These are phyloP conservation scores for Phytophthora kernoviae DNA, from an alignment of 352 stramenopile species.

Conservation along the genomic window DNA sequence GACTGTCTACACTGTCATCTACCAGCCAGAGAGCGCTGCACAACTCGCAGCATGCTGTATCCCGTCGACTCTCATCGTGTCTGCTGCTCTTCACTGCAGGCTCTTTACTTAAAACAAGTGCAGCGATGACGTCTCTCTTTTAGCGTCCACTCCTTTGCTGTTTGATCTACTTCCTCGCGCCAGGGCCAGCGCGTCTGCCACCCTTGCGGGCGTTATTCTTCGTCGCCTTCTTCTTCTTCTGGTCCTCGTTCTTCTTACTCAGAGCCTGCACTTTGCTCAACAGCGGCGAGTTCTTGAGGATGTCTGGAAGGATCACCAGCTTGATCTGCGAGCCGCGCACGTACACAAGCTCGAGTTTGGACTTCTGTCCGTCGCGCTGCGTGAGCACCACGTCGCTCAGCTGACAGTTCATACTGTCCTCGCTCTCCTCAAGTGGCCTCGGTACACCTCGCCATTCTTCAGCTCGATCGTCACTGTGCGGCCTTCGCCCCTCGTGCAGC, in stretches of 20 bases:
- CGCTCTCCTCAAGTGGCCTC: slow-evolving; percentile 81
- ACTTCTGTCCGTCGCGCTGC: slow-evolving; percentile 82
- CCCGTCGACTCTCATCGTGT: background rate
- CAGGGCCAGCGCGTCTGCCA: slow-evolving; percentile 25
- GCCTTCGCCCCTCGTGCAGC: slow-evolving; percentile 88
- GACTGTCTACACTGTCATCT: background rate
- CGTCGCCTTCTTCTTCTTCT: slow-evolving; percentile 48
- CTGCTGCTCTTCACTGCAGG: background rate
- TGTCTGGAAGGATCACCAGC: slow-evolving; percentile 96
- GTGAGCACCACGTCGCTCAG: slow-evolving; percentile 92
- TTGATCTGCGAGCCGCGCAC: slow-evolving; percentile 96
- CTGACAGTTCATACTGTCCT: slow-evolving; percentile 98
- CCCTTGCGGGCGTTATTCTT: slow-evolving; percentile 31
- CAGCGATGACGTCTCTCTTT: background rate
- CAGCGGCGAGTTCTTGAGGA: slow-evolving; percentile 97
- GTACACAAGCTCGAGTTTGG: slow-evolving; percentile 92
- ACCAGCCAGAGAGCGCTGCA: background rate
- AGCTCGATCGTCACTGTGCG: slow-evolving; percentile 86
- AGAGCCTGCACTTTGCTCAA: slow-evolving; percentile 95
- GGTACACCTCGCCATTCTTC: slow-evolving; percentile 91
- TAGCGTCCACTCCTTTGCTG: background rate
- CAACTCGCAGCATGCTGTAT: no score
- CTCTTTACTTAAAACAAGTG: background rate
- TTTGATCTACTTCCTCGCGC: slow-evolving; percentile 41
- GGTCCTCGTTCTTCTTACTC: slow-evolving; percentile 71